These are phyloP conservation scores for Abrus precatorius DNA, from an alignment of 306 rosid genomes.

Conservation along the genomic window DNA sequence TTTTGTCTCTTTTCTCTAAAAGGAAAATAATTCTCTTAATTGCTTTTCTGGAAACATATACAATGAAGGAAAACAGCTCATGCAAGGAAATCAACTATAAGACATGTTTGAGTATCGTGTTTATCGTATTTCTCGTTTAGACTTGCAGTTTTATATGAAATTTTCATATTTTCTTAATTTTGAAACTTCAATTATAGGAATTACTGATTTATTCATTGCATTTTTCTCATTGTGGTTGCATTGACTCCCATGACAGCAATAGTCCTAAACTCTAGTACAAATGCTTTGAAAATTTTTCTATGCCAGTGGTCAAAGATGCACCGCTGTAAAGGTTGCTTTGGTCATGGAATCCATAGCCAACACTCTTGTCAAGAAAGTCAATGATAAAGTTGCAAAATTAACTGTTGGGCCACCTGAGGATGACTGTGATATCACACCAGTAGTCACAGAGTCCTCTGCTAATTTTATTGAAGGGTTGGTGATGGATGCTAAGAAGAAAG, in stretches of 20 bases:
- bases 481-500: constrained; percentile 77
- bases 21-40: not conserved
- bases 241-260: constrained; percentile 9
- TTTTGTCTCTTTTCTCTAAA: not conserved
- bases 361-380: constrained; percentile 78
- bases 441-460: constrained; percentile 82
- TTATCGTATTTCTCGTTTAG: constrained; percentile 13
- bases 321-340: constrained; percentile 84
- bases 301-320: constrained; percentile 90
- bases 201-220: not conserved
- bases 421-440: constrained; percentile 80
- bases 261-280: constrained; percentile 15
- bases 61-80: not conserved
- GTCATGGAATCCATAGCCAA: constrained; percentile 83
- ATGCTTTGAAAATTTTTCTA: constrained; percentile 16
- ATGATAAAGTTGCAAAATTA: constrained; percentile 70
- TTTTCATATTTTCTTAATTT: not conserved
- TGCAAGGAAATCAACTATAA: not conserved
- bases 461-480: constrained; percentile 86
- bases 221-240: constrained; percentile 22
- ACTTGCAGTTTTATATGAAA: not conserved
- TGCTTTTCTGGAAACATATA: not conserved
- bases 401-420: constrained; percentile 79
- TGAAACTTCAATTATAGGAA: not conserved
- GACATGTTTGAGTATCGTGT: not conserved